These are phyloP conservation scores for Macrolepiota dolichaula DNA, from an alignment of 768 basidiomycete species.

Conservation along the genomic window DNA sequence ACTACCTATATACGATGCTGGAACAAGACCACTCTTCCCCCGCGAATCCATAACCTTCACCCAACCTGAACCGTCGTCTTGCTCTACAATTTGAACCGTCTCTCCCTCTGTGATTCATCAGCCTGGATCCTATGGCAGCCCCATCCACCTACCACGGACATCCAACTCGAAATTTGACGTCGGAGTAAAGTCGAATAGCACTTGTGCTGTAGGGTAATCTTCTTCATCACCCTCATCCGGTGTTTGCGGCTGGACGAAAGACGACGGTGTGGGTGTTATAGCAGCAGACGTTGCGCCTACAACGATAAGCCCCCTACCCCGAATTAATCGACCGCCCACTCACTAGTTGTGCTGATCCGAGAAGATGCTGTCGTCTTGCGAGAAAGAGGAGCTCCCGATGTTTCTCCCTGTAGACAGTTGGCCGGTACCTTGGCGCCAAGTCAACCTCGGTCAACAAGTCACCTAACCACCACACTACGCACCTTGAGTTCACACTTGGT, in stretches of 20 bases:
- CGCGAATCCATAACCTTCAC: conserved; percentile 62
- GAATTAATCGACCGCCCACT: neutral
- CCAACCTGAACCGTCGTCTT: conserved; percentile 87
- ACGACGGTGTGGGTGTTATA: conserved; percentile 47
- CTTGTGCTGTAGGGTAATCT: conserved; percentile 49
- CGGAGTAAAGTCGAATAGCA: conserved; percentile 72
- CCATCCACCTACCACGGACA: conserved; percentile 47
- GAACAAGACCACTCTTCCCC: conserved; percentile 71
- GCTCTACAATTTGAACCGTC: conserved; percentile 64
- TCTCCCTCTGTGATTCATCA: conserved; percentile 48
- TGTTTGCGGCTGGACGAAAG: conserved; percentile 43
- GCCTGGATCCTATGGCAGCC: neutral
- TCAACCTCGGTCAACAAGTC: neutral
- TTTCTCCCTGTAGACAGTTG: conserved; percentile 44
- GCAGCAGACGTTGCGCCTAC: conserved; percentile 15
- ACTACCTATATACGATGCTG: conserved; percentile 73
- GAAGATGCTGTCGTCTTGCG: conserved; percentile 20
- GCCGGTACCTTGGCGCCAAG: conserved; percentile 60
- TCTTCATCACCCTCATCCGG: conserved; percentile 38
- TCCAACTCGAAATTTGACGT: conserved; percentile 76
- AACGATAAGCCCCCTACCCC: conserved; percentile 1
- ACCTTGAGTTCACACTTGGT: conserved; percentile 87
- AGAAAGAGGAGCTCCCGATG: conserved; percentile 20
- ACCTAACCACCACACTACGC: neutral
- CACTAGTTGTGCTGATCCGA: conserved; percentile 23